Evolutionary conservation across 768 basidiomycete genomes (phyloP), one percentile per base, ranked within the genome.

Genomic region (Cubamyces lactineus): DNA sequence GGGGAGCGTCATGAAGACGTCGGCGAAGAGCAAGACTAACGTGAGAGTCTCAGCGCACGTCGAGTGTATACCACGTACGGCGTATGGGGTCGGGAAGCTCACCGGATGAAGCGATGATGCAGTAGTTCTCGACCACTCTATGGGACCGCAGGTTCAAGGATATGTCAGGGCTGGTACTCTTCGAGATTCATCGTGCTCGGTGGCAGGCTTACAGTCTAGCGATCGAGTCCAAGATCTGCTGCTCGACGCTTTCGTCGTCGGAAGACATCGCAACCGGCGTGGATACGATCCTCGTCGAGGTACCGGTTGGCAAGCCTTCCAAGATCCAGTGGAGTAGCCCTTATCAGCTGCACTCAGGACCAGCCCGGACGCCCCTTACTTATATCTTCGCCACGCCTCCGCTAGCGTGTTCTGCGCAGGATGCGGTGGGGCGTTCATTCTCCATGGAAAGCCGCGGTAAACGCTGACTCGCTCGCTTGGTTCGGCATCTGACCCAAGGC

Each of bases 71-170:
- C n/a, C n/a, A n/a, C n/a, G n/a, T 24, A 6, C 2, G 13, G 48
- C 15, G 15, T 3, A 15, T 26, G 9, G 16, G 3, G 48, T 15
- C 16, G 38, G 5, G 17, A 2, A 19, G 28, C 60, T 47, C 17
- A 61, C 60, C 60, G n/a, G 60, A 61, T 28, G 60, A 61, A n/a
- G 55, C 55, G 16, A 57, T 63, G 56, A 57, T 63, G 45, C 55
- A 63, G 28, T 57, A 57, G n/a, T 63, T 53, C 30, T 57, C 56
- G 24, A 57, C 51, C 8, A 57, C 5, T 2, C 56, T 57, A 50
- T 11, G 30, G 17, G 0, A n/a, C 28, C 7, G 28, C n/a, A n/a
- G n/a, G n/a, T n/a, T n/a, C n/a, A n/a, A n/a, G n/a, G n/a, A n/a
- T n/a, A n/a, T n/a, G n/a, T 28, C 28, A 28, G 28, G 28, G 28